Evolutionary conservation across 2,329 filamentous ascomycete genomes (phyloP), one percentile per base, ranked within the genome.

Genomic region (Juglanconis oblonga): DNA sequence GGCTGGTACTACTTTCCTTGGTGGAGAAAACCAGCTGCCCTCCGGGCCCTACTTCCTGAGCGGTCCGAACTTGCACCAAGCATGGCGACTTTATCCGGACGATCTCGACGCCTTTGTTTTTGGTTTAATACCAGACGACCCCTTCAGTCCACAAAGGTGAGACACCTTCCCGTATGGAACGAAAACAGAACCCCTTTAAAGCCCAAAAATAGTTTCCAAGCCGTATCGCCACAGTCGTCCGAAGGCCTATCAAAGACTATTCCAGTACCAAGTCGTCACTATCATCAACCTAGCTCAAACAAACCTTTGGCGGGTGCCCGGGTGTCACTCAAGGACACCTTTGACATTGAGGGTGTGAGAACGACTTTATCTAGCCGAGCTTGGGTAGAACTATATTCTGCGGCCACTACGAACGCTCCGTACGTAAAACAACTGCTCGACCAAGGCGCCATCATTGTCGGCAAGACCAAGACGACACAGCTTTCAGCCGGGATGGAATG

Each of bases 311-410:
- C 69, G 13, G 76, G 76, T 14, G 58, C 70, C 14, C 74, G 76
- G 4, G 58, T 77, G 4, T 66, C 73, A 29, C 61, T 78, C 10
- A 68, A 70, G 17, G 76, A 79, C 40, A 63, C 67, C 3, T 63
- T 71, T 38, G 67, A 71, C 3, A 58, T 78, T 0, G 63, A 68
- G n/a, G 87, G 87, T 1, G 70, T 87, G 0, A 77, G 77, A 11
- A 87, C 83, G 0, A 77, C 77, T 1, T 76, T 81, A 36, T 87
- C 86, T 0, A 87, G 85, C 57, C 74, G 82, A 36, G 81, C 85
- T 1, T 89, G 81, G 76, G 79, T 79, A 29, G 72, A 79, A 38
- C 70, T 88, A 3, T 82, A 85, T 57, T 73, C 76, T 1, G 67
- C 76, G 3, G 73, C 76, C 0, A 76, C 71, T 2, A 67, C 66